Base-by-base conservation (phyloP, 2,329 filamentous ascomycete genomes). In the Seiridium unicorne region DNA sequence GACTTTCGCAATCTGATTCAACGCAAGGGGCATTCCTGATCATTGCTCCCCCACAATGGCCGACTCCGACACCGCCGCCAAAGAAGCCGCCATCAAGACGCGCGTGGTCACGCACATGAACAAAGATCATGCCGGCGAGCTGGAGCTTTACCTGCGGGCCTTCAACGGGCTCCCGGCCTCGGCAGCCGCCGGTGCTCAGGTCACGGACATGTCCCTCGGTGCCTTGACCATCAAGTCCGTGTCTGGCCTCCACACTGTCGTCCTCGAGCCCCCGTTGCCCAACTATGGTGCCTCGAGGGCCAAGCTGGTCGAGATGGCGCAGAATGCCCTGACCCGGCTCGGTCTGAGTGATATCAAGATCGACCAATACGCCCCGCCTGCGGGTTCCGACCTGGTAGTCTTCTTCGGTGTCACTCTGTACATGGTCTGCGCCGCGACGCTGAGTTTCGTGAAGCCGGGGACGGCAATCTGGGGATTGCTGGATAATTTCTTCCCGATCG, bases 41-140 rank as follows among this genome's bases (percentile, higher is more conserved):
- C 7, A 42, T 42, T 42, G 7, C 13, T 42, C 38, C 46, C 46
- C 31, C n/a, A n/a, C 2, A 49, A 55, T 51, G 55, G 46, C 55
- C 8, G 46, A 35, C 11, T 11, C 55, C 6, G 26, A 26, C 46
- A 47, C 57, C 44, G 10, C 56, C 11, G 42, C 40, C 44, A 42
- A 53, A 11, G 61, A 62, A n/a, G 60, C 58, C 7, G 61, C 61
- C 51, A 55, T 79, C 61, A 86, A 86, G 70, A 68, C 79, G 60
- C 85, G 88, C 61, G 88, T 92, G 73, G 84, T 94, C 70, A 81
- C 81, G 40, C 93, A 97, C 79, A 95, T 97, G 91, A 97, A 97
- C 77, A 79, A 80, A 48, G 90, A 94, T 74, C 94, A 97, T 77
- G 79, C 82, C 56, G 83, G 86, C 66, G 91, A 92, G 60, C 86